These are phyloP conservation scores for Zasmidium angulare DNA, from an alignment of 2,329 filamentous ascomycete genomes.

Conservation along the genomic window DNA sequence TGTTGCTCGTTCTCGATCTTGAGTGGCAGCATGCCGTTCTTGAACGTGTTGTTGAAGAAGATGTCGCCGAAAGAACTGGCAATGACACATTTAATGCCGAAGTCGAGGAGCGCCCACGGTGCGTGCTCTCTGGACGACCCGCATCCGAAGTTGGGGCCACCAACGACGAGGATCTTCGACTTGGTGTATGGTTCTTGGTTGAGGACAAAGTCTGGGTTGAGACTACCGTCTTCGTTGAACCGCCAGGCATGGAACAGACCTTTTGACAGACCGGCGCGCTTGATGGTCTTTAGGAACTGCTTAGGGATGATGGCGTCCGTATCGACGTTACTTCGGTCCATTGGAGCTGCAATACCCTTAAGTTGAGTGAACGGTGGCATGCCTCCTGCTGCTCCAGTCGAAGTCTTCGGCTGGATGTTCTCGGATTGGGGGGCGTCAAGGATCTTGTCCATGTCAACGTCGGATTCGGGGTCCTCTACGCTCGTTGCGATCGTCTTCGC, in stretches of 20 bases:
- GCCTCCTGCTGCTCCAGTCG: constrained; percentile 55
- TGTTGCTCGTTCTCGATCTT: constrained; percentile 66
- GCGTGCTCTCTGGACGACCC: constrained; percentile 92
- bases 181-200: constrained; percentile 85
- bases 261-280: constrained; percentile 86
- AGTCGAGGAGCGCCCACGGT: constrained; percentile 94
- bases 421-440: constrained; percentile 62
- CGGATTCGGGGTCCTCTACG: constrained; percentile 58
- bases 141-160: constrained; percentile 92
- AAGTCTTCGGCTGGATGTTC: constrained; percentile 57
- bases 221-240: constrained; percentile 66
- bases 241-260: constrained; percentile 86
- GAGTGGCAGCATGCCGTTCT: constrained; percentile 97
- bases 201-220: constrained; percentile 80
- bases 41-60: constrained; percentile 99
- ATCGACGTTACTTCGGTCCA: constrained; percentile 89
- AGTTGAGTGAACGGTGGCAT: constrained; percentile 81
- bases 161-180: constrained; percentile 86
- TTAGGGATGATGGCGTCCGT: constrained; percentile 99
- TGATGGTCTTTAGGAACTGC: constrained; percentile 99
- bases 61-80: constrained; percentile 88
- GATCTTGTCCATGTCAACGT: constrained; percentile 64
- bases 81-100: constrained; percentile 91
- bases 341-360: constrained; percentile 81
- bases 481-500: constrained; percentile 58